A percentile compares a stretch with the other conserved stretches of the same genome.
Evolutionary conservation across 164 flowering plant species (phyloP).

Genomic region (Liriodendron chinense): DNA sequence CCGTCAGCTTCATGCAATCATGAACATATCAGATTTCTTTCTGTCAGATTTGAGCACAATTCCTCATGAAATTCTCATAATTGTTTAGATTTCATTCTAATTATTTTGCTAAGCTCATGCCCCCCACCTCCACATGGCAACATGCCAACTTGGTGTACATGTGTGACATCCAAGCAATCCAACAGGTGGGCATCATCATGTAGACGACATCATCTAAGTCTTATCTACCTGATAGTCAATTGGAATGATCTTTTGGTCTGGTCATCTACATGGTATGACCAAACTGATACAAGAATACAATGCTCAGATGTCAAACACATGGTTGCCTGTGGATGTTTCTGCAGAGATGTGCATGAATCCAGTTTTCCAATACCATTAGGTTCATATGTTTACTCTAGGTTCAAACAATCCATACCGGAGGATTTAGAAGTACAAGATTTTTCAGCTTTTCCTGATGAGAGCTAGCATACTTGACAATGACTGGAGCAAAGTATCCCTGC

Average conservation of each 20-base stretch:
- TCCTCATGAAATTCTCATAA: background rate
- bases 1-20: constrained; percentile 48
- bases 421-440: constrained; percentile 75
- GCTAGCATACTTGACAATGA: constrained; percentile 80
- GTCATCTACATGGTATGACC: background rate
- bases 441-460: constrained; percentile 69
- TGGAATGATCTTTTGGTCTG: background rate
- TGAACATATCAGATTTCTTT: constrained; percentile 7
- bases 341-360: background rate
- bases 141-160: background rate
- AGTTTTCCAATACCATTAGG: background rate
- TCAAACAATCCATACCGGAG: constrained; percentile 62
- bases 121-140: background rate
- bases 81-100: background rate
- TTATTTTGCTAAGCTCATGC: too few species aligned
- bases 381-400: background rate
- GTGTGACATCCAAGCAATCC: background rate
- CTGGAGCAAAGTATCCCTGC: constrained; percentile 90
- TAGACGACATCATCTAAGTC: background rate
- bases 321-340: background rate
- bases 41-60: background rate
- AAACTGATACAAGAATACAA: too few species aligned
- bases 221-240: background rate
- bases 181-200: background rate
- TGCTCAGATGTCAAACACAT: too few species aligned